Evolutionary conservation across 768 basidiomycete species (phyloP).

Genomic region (Psilocybe subaeruginosa): DNA sequence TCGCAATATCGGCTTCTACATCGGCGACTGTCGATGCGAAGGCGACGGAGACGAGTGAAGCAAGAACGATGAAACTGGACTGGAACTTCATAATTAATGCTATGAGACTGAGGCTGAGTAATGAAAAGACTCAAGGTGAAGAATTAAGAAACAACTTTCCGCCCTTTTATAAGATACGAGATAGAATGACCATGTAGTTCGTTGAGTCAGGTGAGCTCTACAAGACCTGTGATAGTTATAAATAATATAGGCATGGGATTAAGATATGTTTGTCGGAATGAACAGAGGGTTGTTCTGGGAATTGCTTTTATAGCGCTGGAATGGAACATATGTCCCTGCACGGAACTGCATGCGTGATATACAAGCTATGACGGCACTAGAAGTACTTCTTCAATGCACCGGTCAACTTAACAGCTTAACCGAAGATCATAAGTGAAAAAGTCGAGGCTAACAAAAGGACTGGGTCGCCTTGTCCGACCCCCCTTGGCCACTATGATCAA

Average conservation of each 20-base stretch:
- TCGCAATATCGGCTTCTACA: slow-evolving; percentile 31
- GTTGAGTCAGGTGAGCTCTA: slow-evolving; percentile 8
- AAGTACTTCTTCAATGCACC: background rate
- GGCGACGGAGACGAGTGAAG: slow-evolving; percentile 25
- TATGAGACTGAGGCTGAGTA: background rate
- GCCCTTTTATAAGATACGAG: background rate
- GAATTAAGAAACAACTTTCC: background rate
- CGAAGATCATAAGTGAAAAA: background rate
- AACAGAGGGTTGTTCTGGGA: background rate
- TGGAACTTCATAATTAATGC: slow-evolving; percentile 28
- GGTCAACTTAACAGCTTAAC: background rate
- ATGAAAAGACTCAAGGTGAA: background rate
- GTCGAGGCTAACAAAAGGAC: background rate
- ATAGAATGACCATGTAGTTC: background rate
- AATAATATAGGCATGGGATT: slow-evolving; percentile 10
- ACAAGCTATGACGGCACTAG: background rate
- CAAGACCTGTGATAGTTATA: slow-evolving; percentile 14
- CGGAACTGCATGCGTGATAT: background rate
- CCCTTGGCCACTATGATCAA: too few species aligned
- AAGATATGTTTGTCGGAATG: background rate
- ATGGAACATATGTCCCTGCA: background rate
- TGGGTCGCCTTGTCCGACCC: background rate
- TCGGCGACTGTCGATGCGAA: slow-evolving; percentile 29
- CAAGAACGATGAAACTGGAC: slow-evolving; percentile 26
- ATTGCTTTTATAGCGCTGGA: background rate